Evolutionary conservation across 2,329 filamentous ascomycete species (phyloP).

Genomic region (Raffaelea ambrosiae): DNA sequence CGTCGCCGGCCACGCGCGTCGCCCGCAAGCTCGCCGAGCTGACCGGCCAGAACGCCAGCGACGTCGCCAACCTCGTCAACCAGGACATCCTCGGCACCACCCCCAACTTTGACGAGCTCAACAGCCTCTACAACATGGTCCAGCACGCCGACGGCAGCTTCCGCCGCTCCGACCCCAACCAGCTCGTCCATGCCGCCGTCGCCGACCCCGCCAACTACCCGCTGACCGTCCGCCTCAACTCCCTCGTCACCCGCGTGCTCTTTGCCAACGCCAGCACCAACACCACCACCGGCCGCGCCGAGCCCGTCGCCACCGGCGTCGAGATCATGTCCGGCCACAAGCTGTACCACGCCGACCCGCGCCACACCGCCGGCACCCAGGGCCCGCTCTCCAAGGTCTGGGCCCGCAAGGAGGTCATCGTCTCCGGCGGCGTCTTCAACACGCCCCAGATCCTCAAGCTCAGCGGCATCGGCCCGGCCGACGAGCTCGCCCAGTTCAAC

Average conservation of each 20-base stretch:
- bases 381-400: slow-evolving; percentile 15
- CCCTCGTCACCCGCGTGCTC: slow-evolving; percentile 22
- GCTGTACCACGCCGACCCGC: slow-evolving; percentile 29
- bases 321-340: slow-evolving; percentile 24
- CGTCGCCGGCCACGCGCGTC: slow-evolving; percentile 20
- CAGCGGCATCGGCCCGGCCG: slow-evolving; percentile 33
- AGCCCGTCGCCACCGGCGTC: slow-evolving; percentile 20
- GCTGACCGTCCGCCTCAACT: slow-evolving; percentile 25
- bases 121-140: slow-evolving; percentile 10
- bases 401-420: slow-evolving; percentile 35
- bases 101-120: slow-evolving; percentile 7
- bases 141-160: slow-evolving; percentile 15
- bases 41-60: slow-evolving; percentile 28
- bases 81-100: slow-evolving; percentile 12
- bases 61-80: slow-evolving; percentile 8
- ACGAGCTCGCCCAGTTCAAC: slow-evolving; percentile 23
- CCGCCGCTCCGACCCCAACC: slow-evolving; percentile 44
- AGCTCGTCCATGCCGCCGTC: slow-evolving; percentile 36
- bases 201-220: slow-evolving; percentile 26
- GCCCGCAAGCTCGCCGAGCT: slow-evolving; percentile 44
- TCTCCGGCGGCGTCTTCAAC: slow-evolving; percentile 38
- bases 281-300: slow-evolving; percentile 18
- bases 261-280: slow-evolving; percentile 14
- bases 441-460: slow-evolving; percentile 38
- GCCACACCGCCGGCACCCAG: slow-evolving; percentile 12